Base-by-base conservation (phyloP, 2,329 filamentous ascomycete species). In the Herpotrichia juniperi region DNA sequence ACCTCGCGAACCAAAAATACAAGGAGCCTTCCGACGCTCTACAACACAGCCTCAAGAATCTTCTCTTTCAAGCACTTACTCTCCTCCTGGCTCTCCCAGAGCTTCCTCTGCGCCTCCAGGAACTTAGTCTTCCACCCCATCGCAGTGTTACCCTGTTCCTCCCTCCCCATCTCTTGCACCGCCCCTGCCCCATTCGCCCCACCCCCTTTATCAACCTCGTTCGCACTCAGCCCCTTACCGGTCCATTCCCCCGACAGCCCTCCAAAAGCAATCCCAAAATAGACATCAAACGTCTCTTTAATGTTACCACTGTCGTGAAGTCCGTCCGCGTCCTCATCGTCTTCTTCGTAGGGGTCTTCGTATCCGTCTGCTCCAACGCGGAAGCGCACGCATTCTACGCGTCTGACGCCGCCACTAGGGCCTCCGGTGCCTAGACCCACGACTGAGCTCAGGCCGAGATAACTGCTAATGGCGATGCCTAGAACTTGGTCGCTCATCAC, bases 261-360 rank as follows among this genome's bases (percentile, higher is more conserved):
- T 2, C 75, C 77, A 57, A 79, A 74, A 1, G 67, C 64, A 2
- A 76, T 69, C 2, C 62, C 69, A 68, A 79, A 80, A 24, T 60
- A 71, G 1, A 81, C 63, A 47, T 81, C 78, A 46, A 76, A 80
- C 0, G 74, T 70, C 45, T 77, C 73, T 25, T 68, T 67, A 16
- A 76, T 61, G 3, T 34, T 57, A 1, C 52, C 61, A 21, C 54
- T 47, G 9, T 56, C 51, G 6, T 59, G 30, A 11, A 59, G 43
- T 11, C 49, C 53, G 10, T 64, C 61, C 1, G 34, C 56, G n/a
- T 69, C 68, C 7, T 71, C 71, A 11, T 76, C 71, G 4, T 71
- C 69, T 9, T 78, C 74, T 12, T 77, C 69, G 12, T 77, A 64
- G 0, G 74, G 74, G n/a, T 62, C 69, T 25, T 74, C 72, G 26